Evolutionary conservation across 2,329 filamentous ascomycete genomes (phyloP).

Genomic region (Calonectria henricotiae): DNA sequence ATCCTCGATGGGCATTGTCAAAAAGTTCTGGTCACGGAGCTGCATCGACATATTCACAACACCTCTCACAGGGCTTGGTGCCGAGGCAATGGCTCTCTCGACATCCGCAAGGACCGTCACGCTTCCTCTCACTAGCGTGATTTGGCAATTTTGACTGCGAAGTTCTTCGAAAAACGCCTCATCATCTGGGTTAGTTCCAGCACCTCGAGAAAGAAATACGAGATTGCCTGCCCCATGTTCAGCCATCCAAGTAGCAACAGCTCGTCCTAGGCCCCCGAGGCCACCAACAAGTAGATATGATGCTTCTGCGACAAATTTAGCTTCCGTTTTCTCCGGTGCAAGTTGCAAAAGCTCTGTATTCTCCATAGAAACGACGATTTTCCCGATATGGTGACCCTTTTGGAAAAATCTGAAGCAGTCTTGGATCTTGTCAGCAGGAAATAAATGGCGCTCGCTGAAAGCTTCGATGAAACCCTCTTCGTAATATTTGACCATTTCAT

Average conservation of each 20-base stretch:
- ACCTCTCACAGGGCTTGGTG: slow-evolving; percentile 44
- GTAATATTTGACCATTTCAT: slow-evolving; percentile 34
- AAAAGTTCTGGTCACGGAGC: slow-evolving; percentile 38
- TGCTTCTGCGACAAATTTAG: not conserved
- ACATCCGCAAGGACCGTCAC: slow-evolving; percentile 35
- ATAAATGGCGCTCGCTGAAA: not conserved
- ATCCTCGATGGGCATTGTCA: slow-evolving; percentile 18
- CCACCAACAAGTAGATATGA: slow-evolving; percentile 51
- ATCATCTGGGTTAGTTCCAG: slow-evolving; percentile 39
- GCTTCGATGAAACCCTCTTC: slow-evolving; percentile 29
- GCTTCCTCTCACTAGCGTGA: slow-evolving; percentile 22
- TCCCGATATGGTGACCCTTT: slow-evolving; percentile 36
- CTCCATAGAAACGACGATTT: slow-evolving; percentile 15
- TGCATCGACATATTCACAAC: slow-evolving; percentile 55
- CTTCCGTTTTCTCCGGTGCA: not conserved
- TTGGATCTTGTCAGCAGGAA: slow-evolving; percentile 18
- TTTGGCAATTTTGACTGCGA: slow-evolving; percentile 38
- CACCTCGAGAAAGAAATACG: slow-evolving; percentile 54
- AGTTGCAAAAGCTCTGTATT: not conserved
- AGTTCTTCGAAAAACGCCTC: slow-evolving; percentile 34
- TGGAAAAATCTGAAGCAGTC: slow-evolving; percentile 45
- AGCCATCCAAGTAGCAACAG: slow-evolving; percentile 45
- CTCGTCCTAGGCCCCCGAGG: slow-evolving; percentile 47
- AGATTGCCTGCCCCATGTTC: slow-evolving; percentile 49
- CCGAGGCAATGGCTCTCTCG: slow-evolving; percentile 28